phyloP scores from a whole-genome alignment of 768 basidiomycete genomes.

The Trametes cinnabarina region DNA sequence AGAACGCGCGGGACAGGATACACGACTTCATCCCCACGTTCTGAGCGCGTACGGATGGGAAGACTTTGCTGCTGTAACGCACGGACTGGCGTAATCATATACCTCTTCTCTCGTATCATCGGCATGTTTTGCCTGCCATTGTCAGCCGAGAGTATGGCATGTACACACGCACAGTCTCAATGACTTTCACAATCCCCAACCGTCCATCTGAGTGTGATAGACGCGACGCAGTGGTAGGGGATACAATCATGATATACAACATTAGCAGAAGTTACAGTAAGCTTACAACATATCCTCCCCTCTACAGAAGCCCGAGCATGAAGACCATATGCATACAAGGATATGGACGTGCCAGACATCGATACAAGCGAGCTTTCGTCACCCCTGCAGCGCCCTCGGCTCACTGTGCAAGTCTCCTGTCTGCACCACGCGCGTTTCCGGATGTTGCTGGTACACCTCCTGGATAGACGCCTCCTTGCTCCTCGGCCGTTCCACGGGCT shows the following conservation, averaged over 20 bases:
- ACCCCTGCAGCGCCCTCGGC: background rate
- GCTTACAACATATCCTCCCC: background rate
- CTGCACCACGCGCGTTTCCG: slow-evolving; percentile 17
- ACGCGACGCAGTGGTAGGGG: background rate
- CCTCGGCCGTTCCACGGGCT: background rate
- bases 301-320: background rate
- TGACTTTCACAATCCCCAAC: too few species aligned
- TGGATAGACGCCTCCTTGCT: slow-evolving; percentile 7
- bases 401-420: slow-evolving; percentile 19
- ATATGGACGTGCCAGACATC: background rate
- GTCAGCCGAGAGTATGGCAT: too few species aligned
- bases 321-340: background rate
- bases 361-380: background rate
- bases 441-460: slow-evolving; percentile 14
- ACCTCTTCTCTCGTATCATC: slow-evolving; percentile 5
- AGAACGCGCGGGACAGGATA: slow-evolving; percentile 93
- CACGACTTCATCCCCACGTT: slow-evolving; percentile 93
- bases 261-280: slow-evolving; percentile 6
- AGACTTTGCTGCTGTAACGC: slow-evolving; percentile 6
- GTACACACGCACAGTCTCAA: too few species aligned
- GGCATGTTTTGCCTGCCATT: too few species aligned
- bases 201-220: too few species aligned
- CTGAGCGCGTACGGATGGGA: slow-evolving; percentile 37
- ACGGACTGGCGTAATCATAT: slow-evolving; percentile 19
- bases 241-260: background rate